Evolutionary conservation across 495 filamentous ascomycete genomes (phyloP), one percentile per base, ranked within the genome.

Genomic region (Penicillium tannophilum): DNA sequence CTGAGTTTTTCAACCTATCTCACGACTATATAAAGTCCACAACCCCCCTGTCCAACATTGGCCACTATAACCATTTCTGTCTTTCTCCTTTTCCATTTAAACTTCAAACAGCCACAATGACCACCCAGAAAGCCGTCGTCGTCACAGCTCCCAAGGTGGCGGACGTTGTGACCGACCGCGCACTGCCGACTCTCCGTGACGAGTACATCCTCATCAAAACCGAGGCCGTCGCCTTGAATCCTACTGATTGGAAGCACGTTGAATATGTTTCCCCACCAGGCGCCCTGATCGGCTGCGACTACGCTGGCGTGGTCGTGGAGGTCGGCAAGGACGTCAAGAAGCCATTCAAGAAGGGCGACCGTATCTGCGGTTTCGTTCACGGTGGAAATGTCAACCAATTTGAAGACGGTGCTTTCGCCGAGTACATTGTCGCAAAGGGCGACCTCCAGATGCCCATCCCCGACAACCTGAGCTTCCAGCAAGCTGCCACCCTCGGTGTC

Each of bases 241-340:
- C 84, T 6, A 84, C 79, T 1, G 84, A 84, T 70, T 85, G 79
- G 77, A 87, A 87, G 64, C 78, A 80, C 49, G 63, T 85, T 9
- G 76, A 75, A 16, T 59, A 42, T 20, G 47, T 72, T 12, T 43
- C 68, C 20, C 61, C 68, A 3, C 62, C 63, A 0, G 76, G 74
- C 17, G 58, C 67, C 23, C 74, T 84, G 10, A 66, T 80, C 10
- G 85, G 85, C 58, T 81, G 83, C 58, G 84, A 88, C 69, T 85
- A 79, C 64, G 66, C 82, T 8, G 85, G 85, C 45, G 63, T 76
- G 0, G 79, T 88, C 54, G 81, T 82, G 39, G 73, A 73, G 33
- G 76, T 87, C 35, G 84, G 85, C 24, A 71, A 75, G 14, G 68
- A 63, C n/a, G 82, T 86, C 16, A 62, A 54, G 26, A 79, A 76